Base-by-base conservation (phyloP, 2,329 filamentous ascomycete genomes). In the Alternaria ethzedia region DNA sequence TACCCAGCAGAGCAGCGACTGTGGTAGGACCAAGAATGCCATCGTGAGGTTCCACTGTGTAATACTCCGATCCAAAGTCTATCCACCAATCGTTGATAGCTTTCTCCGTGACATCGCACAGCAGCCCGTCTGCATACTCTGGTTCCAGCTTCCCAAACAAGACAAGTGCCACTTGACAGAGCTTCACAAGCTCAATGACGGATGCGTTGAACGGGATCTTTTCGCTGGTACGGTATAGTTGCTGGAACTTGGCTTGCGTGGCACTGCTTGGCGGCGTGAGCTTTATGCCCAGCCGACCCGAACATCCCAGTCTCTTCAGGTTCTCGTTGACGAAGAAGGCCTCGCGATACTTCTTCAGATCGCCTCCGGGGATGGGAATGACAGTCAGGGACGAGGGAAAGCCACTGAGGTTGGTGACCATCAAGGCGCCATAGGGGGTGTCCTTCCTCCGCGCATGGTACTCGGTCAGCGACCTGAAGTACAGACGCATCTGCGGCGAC, bases 31-130 rank as follows among this genome's bases (percentile, higher is more conserved):
- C 96, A 3, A 99, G 83, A 21, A 97, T 94, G 12, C 95, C 95
- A 80, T 99, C 96, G 10, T 91, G 91, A 2, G 96, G 95, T 79
- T 98, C 96, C 32, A 94, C 88, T 59, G 95, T 96, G 83, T 95
- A 97, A 74, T 96, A 90, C 69, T 98, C 95, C 0, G 90, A 90
- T 2, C 96, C 96, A 63, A 97, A 91, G 73, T 97, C 93, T 1
- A 92, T 90, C 96, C 96, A 98, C 96, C 96, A 99, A 78, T 97
- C 92, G 65, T 90, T 91, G 71, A 98, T 89, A 2, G 94, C 93
- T 65, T 87, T 90, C 78, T 99, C 96, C 0, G 96, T 98, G 46
- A 96, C 86, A 81, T 99, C 96, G 78, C 96, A 99, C 4, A 99
- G 86, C 23, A 97, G 82, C 0, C 96, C 96, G 74, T 99, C 96